phyloP scores from a whole-genome alignment of 805 yeast species.

The Saccharomycopsis javanensis region DNA sequence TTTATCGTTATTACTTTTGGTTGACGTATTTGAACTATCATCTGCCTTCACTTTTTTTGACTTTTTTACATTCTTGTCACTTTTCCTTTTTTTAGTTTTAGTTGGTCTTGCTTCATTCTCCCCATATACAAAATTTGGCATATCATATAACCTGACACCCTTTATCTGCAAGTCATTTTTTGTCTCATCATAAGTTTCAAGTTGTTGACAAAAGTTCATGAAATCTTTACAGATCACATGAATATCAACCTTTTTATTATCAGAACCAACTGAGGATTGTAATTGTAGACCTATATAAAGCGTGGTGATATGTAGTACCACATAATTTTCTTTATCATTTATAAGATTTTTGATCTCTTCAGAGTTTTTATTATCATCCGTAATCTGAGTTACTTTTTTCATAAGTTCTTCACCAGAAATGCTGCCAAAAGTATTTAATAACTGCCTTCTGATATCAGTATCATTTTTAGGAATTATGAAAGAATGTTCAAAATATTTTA shows the following conservation, averaged over 20 bases:
- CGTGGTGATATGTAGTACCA: conserved; percentile 36
- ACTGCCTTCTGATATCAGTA: conserved; percentile 46
- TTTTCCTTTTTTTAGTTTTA: conserved; percentile 41
- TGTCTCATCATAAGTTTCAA: conserved; percentile 57
- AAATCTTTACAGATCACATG: conserved; percentile 88
- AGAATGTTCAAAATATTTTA: conserved; percentile 57
- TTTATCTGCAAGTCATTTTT: conserved; percentile 46
- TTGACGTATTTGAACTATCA: conserved; percentile 2
- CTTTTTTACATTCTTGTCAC: conserved; percentile 37
- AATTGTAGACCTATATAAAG: conserved; percentile 69
- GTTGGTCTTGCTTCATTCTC: conserved; percentile 73
- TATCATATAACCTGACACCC: conserved; percentile 65
- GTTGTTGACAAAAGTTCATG: conserved; percentile 65
- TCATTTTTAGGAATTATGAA: conserved; percentile 32
- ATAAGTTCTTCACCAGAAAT: conserved; percentile 41
- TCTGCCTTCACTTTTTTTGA: conserved; percentile 24
- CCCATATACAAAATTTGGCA: conserved; percentile 72
- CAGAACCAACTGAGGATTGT: conserved; percentile 22
- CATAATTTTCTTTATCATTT: conserved; percentile 13
- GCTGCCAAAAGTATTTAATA: conserved; percentile 57
- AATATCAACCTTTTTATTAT: conserved; percentile 58
- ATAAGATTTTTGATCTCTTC: conserved; percentile 24
- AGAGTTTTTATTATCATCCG: conserved; percentile 29
- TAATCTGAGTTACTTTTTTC: conserved; percentile 27
- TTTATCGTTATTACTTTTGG: background rate